Evolutionary conservation across 441 rosid species (phyloP), one percentile per base, ranked within the genome.

Genomic region (Gossypium trilobum): DNA sequence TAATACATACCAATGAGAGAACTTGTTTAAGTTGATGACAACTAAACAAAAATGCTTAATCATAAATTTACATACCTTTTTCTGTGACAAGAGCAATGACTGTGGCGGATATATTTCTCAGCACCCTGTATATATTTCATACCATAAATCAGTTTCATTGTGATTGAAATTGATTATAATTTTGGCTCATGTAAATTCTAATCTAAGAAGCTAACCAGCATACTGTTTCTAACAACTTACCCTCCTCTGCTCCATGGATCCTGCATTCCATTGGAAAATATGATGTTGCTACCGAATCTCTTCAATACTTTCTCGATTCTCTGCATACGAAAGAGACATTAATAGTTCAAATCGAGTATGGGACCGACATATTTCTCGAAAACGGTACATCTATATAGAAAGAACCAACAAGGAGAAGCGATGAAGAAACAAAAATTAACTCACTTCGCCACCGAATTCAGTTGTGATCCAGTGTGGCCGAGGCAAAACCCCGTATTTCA

Each of bases 211-310:
- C 22, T 46, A 39, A 13, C 22, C 25, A 17, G 51, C 51, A 17
- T 62, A 9, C 20, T n/a, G 25, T 20, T n/a, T 13, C 36, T 5
- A 25, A 51, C 0, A 52, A 78, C 82, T 78, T 27, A 90, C 92
- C 92, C 78, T 82, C 96, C 91, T 82, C 93, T 82, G 78, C 96
- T 89, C 90, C 91, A 89, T 0, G 96, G 92, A 60, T 91, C 94
- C 64, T 83, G 88, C 89, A 87, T 71, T 57, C 92, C 96, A 68
- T 87, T 89, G 57, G 94, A 91, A 66, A 91, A 87, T 77, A 89
- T 84, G 50, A 91, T 87, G 78, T 91, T 89, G 77, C 91, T 80
- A 33, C 89, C 90, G 1, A 75, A 87, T 75, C 89, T 86, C 81
- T 83, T 85, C 74, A 89, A 75, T 8, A 83, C 91, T 58, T 70